Conservation (phyloP, 1,139 yeast species). For the Lodderomyces elongisporus region DNA sequence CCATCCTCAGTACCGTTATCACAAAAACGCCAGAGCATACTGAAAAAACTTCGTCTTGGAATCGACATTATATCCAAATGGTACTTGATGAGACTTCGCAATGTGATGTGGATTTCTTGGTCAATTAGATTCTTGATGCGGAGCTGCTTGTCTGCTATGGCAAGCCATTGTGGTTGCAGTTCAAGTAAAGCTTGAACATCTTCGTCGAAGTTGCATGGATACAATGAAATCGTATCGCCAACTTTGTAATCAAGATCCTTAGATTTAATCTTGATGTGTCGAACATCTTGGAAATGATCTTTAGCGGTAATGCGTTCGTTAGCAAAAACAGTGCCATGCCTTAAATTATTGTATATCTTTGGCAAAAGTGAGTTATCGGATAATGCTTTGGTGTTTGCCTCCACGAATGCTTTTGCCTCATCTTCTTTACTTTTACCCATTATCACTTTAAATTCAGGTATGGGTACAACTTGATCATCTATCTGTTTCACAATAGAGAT, state of each 20-base stretch:
- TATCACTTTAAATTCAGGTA: conserved; percentile 14
- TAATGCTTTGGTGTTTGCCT: not conserved
- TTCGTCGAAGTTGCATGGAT: conserved; percentile 63
- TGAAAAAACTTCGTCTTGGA: conserved; percentile 80
- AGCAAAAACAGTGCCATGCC: conserved; percentile 37
- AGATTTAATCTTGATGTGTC: conserved; percentile 51
- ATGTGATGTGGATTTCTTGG: conserved; percentile 56
- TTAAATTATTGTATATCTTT: conserved; percentile 9
- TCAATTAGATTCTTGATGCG: conserved; percentile 21
- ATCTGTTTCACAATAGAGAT: not conserved
- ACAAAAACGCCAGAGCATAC: conserved; percentile 67
- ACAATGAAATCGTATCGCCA: conserved; percentile 77
- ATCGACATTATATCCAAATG: conserved; percentile 79
- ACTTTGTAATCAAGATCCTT: conserved; percentile 45
- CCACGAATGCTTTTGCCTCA: not conserved
- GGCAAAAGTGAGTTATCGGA: conserved; percentile 1
- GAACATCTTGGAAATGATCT: conserved; percentile 88
- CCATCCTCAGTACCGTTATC: conserved; percentile 38
- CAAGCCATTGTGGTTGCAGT: conserved; percentile 67
- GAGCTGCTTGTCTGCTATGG: conserved; percentile 57
- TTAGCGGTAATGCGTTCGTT: conserved; percentile 60
- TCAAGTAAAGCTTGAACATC: conserved; percentile 64
- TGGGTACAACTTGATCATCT: conserved; percentile 11
- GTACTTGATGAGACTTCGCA: conserved; percentile 67
- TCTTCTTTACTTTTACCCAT: conserved; percentile 1